Percentiles rank a stretch among this genome's conserved stretches.
phyloP scores from a whole-genome alignment of 306 rosid species.

The Lathyrus oleraceus region DNA sequence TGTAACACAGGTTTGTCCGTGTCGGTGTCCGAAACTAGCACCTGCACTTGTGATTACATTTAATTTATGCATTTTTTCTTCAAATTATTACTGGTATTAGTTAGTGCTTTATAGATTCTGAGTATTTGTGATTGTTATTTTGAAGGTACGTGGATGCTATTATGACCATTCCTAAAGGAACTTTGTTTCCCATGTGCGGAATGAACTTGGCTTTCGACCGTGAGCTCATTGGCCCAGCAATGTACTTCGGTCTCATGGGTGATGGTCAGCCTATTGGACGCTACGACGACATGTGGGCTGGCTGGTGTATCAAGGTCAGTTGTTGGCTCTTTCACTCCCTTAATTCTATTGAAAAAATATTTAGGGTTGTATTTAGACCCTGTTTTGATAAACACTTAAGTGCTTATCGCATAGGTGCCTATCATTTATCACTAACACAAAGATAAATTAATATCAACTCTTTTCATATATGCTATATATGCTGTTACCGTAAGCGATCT shows the following conservation, averaged over 20 bases:
- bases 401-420: not conserved
- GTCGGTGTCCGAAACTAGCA: too few relatives aligned
- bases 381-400: not conserved
- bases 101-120: not conserved
- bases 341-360: not conserved
- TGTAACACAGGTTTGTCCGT: too few relatives aligned
- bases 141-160: constrained; percentile 55
- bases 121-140: constrained; percentile 17
- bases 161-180: constrained; percentile 52
- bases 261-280: constrained; percentile 96
- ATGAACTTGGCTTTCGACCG: constrained; percentile 89
- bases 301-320: constrained; percentile 77
- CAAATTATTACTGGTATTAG: too few relatives aligned
- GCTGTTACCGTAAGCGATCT: not conserved
- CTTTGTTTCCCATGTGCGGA: constrained; percentile 83
- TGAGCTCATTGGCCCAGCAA: constrained; percentile 85
- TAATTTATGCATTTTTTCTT: too few relatives aligned
- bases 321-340: constrained; percentile 34
- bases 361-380: not conserved
- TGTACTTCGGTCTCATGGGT: constrained; percentile 98
- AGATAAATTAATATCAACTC: not conserved
- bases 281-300: constrained; percentile 97
- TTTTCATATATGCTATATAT: not conserved
- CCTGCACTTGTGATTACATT: too few relatives aligned
- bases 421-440: not conserved